Evolutionary conservation across 306 rosid species (phyloP).

Genomic region (Quillaja saponaria): DNA sequence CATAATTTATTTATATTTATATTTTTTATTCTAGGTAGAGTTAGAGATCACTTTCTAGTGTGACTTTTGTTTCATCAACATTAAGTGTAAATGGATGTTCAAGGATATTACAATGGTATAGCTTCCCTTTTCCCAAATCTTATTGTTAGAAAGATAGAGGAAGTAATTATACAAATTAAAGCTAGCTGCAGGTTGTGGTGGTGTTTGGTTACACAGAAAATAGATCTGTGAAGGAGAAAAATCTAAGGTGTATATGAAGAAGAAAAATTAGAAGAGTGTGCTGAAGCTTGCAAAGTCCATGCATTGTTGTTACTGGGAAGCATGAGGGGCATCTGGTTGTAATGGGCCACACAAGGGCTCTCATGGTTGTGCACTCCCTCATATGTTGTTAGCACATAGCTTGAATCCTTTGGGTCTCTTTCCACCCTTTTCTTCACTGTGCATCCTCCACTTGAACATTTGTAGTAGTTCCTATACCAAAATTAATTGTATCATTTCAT

Average conservation of each 20-base stretch:
- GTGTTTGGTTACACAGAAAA: neutral
- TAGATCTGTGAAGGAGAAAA: neutral
- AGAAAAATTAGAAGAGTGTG: slow-evolving; percentile 29
- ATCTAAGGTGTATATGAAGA: neutral
- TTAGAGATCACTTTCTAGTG: too few relatives aligned
- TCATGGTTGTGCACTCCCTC: slow-evolving; percentile 81
- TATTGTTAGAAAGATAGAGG: too few relatives aligned
- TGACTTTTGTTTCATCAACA: too few relatives aligned
- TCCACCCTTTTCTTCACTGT: slow-evolving; percentile 81
- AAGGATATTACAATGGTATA: too few relatives aligned
- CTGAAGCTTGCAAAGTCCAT: slow-evolving; percentile 26
- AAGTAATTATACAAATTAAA: too few relatives aligned
- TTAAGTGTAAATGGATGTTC: too few relatives aligned
- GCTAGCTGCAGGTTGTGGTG: too few relatives aligned
- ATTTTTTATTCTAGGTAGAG: too few relatives aligned
- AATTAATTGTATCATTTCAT: too few relatives aligned
- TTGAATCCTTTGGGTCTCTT: slow-evolving; percentile 69
- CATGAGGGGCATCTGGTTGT: slow-evolving; percentile 28
- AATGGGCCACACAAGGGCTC: slow-evolving; percentile 45
- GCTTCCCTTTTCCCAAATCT: too few relatives aligned
- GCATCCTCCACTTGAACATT: slow-evolving; percentile 76
- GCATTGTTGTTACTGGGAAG: slow-evolving; percentile 27
- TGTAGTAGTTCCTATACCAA: slow-evolving; percentile 75
- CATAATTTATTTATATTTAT: too few relatives aligned
- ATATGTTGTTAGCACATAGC: slow-evolving; percentile 79